phyloP scores from a whole-genome alignment of 177 flowering plant species.

The Vitis hybrid region DNA sequence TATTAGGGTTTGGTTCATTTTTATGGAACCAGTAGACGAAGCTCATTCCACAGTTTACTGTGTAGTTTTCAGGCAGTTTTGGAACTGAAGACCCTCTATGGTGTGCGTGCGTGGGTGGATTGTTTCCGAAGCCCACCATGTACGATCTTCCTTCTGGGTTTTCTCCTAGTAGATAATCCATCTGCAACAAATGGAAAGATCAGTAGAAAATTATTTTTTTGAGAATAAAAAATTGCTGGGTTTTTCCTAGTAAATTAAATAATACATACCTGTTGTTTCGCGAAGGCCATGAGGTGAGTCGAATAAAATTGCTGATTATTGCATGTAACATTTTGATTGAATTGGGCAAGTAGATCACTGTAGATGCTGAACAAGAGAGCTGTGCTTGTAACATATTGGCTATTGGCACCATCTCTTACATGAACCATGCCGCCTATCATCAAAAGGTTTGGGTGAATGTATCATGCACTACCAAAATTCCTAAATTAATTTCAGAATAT shows the following conservation, averaged over 20 bases:
- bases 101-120: constrained; percentile 77
- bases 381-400: constrained; percentile 72
- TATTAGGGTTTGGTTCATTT: constrained; percentile 59
- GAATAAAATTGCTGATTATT: constrained; percentile 49
- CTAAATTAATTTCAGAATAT: too few species aligned
- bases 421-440: constrained; percentile 67
- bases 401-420: constrained; percentile 89
- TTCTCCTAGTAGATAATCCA: constrained; percentile 77
- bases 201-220: too few species aligned
- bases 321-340: constrained; percentile 52
- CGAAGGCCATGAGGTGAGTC: constrained; percentile 48
- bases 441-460: too few species aligned
- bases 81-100: constrained; percentile 92
- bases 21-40: constrained; percentile 52
- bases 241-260: constrained; percentile 66
- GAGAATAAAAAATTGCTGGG: constrained; percentile 22
- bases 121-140: constrained; percentile 93
- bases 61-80: neutral
- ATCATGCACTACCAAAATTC: too few species aligned
- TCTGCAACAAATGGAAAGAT: constrained; percentile 34
- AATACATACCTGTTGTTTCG: constrained; percentile 73
- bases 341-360: constrained; percentile 52
- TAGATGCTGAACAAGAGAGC: constrained; percentile 65
- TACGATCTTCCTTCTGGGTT: constrained; percentile 76
- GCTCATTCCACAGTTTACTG: constrained; percentile 59